Conservation (phyloP, 2,329 filamentous ascomycete species). For the Ophiostoma novo-ulmi region DNA sequence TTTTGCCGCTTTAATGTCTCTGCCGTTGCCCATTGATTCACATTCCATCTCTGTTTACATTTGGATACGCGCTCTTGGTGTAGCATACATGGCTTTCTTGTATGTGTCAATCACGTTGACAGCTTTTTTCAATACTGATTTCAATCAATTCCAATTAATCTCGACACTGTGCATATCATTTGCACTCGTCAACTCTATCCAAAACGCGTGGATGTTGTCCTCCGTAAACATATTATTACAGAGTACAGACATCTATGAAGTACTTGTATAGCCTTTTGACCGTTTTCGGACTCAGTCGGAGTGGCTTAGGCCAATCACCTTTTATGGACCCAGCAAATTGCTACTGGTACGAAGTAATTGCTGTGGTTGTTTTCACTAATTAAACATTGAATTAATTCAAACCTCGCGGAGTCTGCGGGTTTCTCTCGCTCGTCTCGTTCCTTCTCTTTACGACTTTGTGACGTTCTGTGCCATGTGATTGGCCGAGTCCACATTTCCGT, state of each 20-base stretch:
- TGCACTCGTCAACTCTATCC: not conserved
- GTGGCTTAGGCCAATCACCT: not conserved
- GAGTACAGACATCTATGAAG: too few species aligned
- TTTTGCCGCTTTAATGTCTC: not conserved
- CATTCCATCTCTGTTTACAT: slow-evolving; percentile 8
- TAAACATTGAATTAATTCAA: not conserved
- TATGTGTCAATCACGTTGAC: too few species aligned
- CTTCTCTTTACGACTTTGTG: not conserved
- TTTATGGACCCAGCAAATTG: not conserved
- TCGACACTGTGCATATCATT: not conserved
- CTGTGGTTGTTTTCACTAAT: not conserved
- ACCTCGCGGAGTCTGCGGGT: not conserved
- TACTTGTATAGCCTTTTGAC: too few species aligned
- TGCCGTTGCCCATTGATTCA: slow-evolving; percentile 7
- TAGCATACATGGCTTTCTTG: too few species aligned
- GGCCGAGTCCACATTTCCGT: too few species aligned
- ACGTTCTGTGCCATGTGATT: not conserved
- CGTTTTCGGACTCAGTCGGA: not conserved
- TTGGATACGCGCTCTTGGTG: not conserved
- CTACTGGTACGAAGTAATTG: too few species aligned
- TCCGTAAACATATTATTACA: too few species aligned
- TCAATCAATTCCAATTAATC: too few species aligned
- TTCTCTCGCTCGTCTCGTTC: not conserved
- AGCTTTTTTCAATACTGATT: too few species aligned
- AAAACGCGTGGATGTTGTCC: not conserved